Base-by-base conservation (phyloP, 805 yeast genomes). In the Debaryomyces hansenii region DNA sequence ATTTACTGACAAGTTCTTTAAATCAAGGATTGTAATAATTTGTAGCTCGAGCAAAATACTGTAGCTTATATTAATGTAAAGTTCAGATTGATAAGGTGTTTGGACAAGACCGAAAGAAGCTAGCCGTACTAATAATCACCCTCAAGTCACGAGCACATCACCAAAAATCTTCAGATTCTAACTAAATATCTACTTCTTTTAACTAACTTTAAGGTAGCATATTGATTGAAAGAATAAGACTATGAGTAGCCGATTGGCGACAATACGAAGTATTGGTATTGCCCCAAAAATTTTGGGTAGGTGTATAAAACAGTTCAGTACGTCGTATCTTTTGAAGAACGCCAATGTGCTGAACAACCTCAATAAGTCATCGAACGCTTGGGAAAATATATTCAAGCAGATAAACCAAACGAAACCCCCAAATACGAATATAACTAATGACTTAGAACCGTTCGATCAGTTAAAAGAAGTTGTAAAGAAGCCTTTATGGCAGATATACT, bases 401-500 rank as follows among this genome's bases (percentile, higher is more conserved):
- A 31, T 31, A n/a, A 31, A 14, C 16, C 7, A 12, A 31, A 14
- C 7, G 2, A 31, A 12, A 6, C 34, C 34, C 7, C 34, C 34
- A 4, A 31, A 9, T 31, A 31, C 16, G 7, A 31, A 31, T 16
- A 35, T 18, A 35, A 14, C 7, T 2, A 12, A 14, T 35, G 20
- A 20, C 5, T 20, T 16, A 16, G 38, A 35, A 18, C 38, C 21
- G 16, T 37, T 28, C 9, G 46, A 14, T 6, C 41, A 45, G 34
- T 43, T 48, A 7, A 28, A 35, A 27, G 49, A 42, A 32, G 21
- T 40, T 10, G 37, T 38, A 3, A 40, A 42, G 37, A 20, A 21
- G 16, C 51, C 51, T 4, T 33, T 51, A 37, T 29, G 41, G 44
- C n/a, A 27, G 6, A 20, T 40, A n/a, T 16, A 31, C n/a, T 20